Percentiles rank a stretch among this genome's conserved stretches.
These are phyloP conservation scores for Kuraishia capsulata DNA, from an alignment of 805 yeast genomes.

Conservation along the genomic window DNA sequence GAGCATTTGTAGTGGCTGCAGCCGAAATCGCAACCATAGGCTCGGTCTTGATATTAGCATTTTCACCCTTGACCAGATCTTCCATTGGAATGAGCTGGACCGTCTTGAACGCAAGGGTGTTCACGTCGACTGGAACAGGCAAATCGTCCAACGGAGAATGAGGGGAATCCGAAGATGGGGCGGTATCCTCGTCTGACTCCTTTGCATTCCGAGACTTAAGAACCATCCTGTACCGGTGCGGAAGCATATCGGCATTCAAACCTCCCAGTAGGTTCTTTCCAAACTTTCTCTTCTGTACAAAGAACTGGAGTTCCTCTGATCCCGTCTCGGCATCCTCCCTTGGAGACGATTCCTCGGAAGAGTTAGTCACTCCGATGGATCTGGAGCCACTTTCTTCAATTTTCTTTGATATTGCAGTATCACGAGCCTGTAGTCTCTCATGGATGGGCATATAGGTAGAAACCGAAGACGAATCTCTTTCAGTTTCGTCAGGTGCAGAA, in stretches of 20 bases:
- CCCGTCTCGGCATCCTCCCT: not conserved
- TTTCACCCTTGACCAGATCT: no score
- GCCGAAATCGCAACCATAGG: no score
- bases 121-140: conserved; percentile 1
- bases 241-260: conserved; percentile 4
- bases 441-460: conserved; percentile 23
- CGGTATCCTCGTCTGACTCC: conserved; percentile 8
- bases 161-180: conserved; percentile 12
- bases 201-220: conserved; percentile 5
- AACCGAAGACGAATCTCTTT: conserved; percentile 12
- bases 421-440: conserved; percentile 17
- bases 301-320: conserved; percentile 1
- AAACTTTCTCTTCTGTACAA: conserved; percentile 3
- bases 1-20: not conserved
- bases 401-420: conserved; percentile 8
- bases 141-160: conserved; percentile 10
- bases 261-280: conserved; percentile 1
- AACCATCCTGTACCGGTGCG: conserved; percentile 6
- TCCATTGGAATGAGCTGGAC: conserved; percentile 5
- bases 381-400: not conserved
- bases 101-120: not conserved
- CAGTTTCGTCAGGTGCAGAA: not conserved
- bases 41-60: no score
- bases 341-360: not conserved
- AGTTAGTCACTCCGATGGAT: not conserved